Conservation (phyloP, 305 asterid species). For the Galium porrigens region DNA sequence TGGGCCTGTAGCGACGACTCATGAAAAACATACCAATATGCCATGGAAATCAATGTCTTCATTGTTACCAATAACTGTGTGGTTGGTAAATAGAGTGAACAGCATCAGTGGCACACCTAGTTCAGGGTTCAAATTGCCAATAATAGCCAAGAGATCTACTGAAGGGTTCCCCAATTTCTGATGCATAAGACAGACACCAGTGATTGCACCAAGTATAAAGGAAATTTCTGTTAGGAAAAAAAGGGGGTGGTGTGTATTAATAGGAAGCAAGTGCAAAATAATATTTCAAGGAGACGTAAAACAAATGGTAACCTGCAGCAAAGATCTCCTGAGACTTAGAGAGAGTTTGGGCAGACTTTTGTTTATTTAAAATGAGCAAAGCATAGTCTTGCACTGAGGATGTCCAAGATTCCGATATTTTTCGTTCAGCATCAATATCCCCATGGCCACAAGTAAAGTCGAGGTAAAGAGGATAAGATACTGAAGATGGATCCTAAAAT, state of each 20-base stretch:
- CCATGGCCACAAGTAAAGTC: constrained; percentile 22
- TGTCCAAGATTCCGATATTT: constrained; percentile 36
- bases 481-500: constrained; percentile 53
- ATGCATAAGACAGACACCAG: constrained; percentile 61
- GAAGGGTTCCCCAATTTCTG: constrained; percentile 36
- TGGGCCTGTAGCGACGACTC: constrained; percentile 9
- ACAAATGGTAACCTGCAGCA: constrained; percentile 32
- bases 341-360: constrained; percentile 26
- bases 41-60: constrained; percentile 35
- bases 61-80: constrained; percentile 41
- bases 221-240: constrained; percentile 54
- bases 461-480: constrained; percentile 33
- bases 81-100: constrained; percentile 52
- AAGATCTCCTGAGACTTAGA: constrained; percentile 36
- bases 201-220: constrained; percentile 49
- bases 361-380: constrained; percentile 29
- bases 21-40: constrained; percentile 50
- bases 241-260: constrained; percentile 13
- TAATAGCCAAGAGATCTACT: constrained; percentile 47
- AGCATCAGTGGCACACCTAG: constrained; percentile 67
- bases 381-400: constrained; percentile 40
- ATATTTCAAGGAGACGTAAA: constrained; percentile 5
- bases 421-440: constrained; percentile 18
- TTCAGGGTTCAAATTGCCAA: constrained; percentile 49
- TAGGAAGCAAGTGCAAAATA: constrained; percentile 10